A percentile compares a stretch with the other conserved stretches of the same genome.
These are phyloP conservation scores for Gastrodia elata DNA, from an alignment of 106 monocot species.

Conservation along the genomic window DNA sequence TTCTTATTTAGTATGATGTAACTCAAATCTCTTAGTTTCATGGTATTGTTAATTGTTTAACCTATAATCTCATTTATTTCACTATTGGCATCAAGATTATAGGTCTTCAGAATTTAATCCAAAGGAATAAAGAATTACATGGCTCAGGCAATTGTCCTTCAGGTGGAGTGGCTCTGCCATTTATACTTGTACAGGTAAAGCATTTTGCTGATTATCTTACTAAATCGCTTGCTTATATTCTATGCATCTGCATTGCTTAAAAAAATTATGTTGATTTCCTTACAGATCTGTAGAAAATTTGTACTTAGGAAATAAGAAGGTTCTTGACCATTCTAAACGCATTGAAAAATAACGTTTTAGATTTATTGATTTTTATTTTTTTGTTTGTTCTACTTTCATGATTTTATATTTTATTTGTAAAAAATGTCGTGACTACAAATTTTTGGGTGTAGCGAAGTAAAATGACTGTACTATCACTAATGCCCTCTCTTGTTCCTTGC, in stretches of 20 bases:
- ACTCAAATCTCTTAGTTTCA: not conserved
- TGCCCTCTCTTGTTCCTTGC: not conserved
- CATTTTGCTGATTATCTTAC: not conserved
- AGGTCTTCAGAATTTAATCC: conserved; percentile 75
- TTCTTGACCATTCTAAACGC: too few relatives aligned
- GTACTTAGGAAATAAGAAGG: too few relatives aligned
- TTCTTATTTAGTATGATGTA: not conserved
- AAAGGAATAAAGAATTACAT: conserved; percentile 69
- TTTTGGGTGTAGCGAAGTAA: too few relatives aligned
- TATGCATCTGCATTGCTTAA: not conserved
- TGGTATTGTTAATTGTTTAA: not conserved
- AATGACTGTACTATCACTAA: too few relatives aligned
- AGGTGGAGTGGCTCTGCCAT: conserved; percentile 82
- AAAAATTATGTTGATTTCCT: not conserved
- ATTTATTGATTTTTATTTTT: not conserved
- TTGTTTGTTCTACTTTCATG: too few relatives aligned
- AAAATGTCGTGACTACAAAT: too few relatives aligned
- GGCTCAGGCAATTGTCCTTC: conserved; percentile 69
- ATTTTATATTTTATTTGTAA: too few relatives aligned
- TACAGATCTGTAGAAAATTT: too few relatives aligned
- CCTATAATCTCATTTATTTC: not conserved
- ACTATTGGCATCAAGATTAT: conserved; percentile 26
- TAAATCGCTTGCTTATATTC: not conserved
- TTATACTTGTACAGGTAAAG: conserved; percentile 87
- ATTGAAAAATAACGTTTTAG: not conserved